phyloP scores from a whole-genome alignment of 2,329 filamentous ascomycete genomes.

The Claviceps purpurea region DNA sequence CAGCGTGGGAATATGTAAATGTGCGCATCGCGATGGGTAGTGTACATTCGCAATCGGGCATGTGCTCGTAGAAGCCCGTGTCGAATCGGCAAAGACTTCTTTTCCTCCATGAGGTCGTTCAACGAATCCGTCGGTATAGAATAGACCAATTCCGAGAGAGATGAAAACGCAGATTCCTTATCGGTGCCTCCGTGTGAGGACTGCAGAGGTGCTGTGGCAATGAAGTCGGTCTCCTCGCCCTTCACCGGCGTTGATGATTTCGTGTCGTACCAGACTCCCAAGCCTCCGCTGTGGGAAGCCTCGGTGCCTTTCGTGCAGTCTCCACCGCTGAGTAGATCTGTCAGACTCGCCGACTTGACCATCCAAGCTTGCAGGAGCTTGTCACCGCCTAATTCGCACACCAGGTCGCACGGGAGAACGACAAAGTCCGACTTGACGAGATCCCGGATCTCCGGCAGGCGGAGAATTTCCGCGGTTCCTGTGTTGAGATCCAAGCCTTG shows the following conservation, averaged over 20 bases:
- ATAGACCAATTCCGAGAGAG: slow-evolving; percentile 68
- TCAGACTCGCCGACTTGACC: slow-evolving; percentile 62
- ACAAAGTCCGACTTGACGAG: slow-evolving; percentile 76
- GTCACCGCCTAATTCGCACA: slow-evolving; percentile 79
- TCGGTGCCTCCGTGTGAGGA: slow-evolving; percentile 29
- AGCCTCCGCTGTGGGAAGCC: slow-evolving; percentile 52
- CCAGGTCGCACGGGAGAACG: slow-evolving; percentile 81
- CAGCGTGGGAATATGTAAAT: slow-evolving; percentile 90
- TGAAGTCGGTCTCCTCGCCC: slow-evolving; percentile 84
- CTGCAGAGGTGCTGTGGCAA: slow-evolving; percentile 60
- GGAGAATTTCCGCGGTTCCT: slow-evolving; percentile 78
- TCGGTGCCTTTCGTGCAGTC: slow-evolving; percentile 24
- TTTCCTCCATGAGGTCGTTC: slow-evolving; percentile 67
- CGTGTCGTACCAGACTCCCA: slow-evolving; percentile 87
- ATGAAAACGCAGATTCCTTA: slow-evolving; percentile 50
- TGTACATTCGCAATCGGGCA: slow-evolving; percentile 65
- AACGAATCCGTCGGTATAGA: slow-evolving; percentile 81
- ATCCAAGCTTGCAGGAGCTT: slow-evolving; percentile 85
- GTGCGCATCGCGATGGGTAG: slow-evolving; percentile 77
- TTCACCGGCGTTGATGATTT: slow-evolving; percentile 64
- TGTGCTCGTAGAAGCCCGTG: slow-evolving; percentile 64
- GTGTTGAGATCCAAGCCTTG: slow-evolving; percentile 66
- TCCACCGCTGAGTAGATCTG: slow-evolving; percentile 39
- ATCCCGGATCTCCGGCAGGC: slow-evolving; percentile 68
- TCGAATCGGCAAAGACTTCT: slow-evolving; percentile 59